Base-by-base conservation (phyloP, 805 yeast species). In the Ogataea populi-albae region DNA sequence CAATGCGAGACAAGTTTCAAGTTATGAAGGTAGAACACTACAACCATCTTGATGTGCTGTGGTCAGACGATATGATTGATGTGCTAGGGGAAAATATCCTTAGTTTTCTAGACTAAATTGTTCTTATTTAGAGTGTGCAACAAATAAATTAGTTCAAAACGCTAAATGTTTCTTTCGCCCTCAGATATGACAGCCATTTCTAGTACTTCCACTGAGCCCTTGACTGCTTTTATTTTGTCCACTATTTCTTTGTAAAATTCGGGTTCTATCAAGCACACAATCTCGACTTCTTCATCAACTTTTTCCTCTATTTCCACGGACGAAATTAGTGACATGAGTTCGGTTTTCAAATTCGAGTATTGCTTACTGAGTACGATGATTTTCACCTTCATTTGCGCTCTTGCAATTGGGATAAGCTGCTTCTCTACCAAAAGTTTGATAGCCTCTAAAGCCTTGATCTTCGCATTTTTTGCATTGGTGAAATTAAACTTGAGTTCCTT, bases 331-430 rank as follows among this genome's bases (percentile, higher is more conserved):
- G 64, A 41, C 24, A 43, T 40, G 17, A 52, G 33, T 5, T 52
- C 48, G 6, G 59, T 39, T 47, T 64, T 27, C 55, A 59, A 30
- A 52, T 61, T 37, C 32, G 69, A 68, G 11, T 75, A 73, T 4
- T 74, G 78, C 44, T 81, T 74, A 6, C 72, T 66, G 17, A 71
- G 68, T 30, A 85, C 61, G 0, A 71, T 60, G n/a, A 87, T 65
- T 46, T 79, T 78, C 25, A 93, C 73, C 61, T 86, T 80, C 98
- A 93, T 93, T 51, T 82, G 81, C 0, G 98, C 98, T 47, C 98
- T 72, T 0, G 87, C 95, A 38, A 93, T 89, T 7, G 98, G 98
- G 18, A 93, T 82, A 21, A 88, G 66, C 60, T 93, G 98, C 46
- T 77, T 74, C 21, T 79, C 74, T 3, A 86, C 81, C 32, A 93